Percentiles rank a stretch among this genome's conserved stretches.
Evolutionary conservation across 2,329 filamentous ascomycete genomes (phyloP).

Genomic region (Thelonectria discophora): DNA sequence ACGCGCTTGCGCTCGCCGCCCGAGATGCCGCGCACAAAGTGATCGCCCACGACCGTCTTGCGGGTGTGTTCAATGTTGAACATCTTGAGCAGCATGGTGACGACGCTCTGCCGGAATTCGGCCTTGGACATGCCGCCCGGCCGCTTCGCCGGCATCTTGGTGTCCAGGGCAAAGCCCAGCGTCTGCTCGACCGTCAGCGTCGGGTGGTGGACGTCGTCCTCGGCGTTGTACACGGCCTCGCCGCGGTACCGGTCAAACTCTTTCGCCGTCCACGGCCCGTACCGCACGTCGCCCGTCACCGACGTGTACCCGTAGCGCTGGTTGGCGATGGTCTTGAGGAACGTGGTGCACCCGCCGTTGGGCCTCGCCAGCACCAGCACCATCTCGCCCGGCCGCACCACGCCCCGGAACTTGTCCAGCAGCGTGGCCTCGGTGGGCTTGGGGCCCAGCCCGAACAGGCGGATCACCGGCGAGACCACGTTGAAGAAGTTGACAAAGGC

Average conservation of each 20-base stretch:
- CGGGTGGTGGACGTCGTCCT: slow-evolving; percentile 85
- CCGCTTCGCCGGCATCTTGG: slow-evolving; percentile 83
- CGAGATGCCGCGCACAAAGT: slow-evolving; percentile 79
- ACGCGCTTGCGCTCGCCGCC: slow-evolving; percentile 78
- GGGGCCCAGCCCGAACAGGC: slow-evolving; percentile 70
- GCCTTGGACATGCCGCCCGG: slow-evolving; percentile 75
- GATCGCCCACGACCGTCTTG: slow-evolving; percentile 85
- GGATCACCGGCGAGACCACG: slow-evolving; percentile 70
- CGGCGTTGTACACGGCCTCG: slow-evolving; percentile 81
- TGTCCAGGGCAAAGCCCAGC: slow-evolving; percentile 83
- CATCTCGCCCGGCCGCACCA: slow-evolving; percentile 87
- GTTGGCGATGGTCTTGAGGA: slow-evolving; percentile 74
- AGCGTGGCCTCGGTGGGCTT: slow-evolving; percentile 78
- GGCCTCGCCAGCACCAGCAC: slow-evolving; percentile 82
- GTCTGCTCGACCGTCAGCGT: slow-evolving; percentile 90
- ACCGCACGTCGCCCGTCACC: slow-evolving; percentile 74
- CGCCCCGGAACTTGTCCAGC: slow-evolving; percentile 74
- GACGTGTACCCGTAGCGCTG: slow-evolving; percentile 66
- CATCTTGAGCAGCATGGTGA: slow-evolving; percentile 82
- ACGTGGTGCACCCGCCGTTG: slow-evolving; percentile 76
- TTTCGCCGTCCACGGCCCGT: slow-evolving; percentile 76
- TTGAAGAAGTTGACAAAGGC: slow-evolving; percentile 82
- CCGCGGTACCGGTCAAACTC: slow-evolving; percentile 81
- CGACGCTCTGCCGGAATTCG: slow-evolving; percentile 80
- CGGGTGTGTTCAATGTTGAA: slow-evolving; percentile 93